Evolutionary conservation across 2,329 filamentous ascomycete species (phyloP), one percentile per base, ranked within the genome.

Genomic region (Nemania diffusa): DNA sequence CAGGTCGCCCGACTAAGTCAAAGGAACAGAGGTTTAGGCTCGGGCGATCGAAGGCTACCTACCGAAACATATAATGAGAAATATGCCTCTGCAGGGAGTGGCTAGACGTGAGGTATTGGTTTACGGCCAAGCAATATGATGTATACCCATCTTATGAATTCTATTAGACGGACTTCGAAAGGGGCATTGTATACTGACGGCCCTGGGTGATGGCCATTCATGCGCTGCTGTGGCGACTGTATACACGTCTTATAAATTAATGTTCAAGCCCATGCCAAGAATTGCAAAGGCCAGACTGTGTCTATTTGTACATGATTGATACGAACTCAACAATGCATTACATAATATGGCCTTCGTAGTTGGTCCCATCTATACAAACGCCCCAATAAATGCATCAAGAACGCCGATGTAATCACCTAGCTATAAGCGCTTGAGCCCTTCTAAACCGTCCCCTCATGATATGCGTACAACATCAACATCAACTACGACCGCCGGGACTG

Each of bases 351-450:
- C 55, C 4, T 48, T 15, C 40, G 26, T 37, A 34, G n/a, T n/a
- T n/a, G n/a, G 40, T 56, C 50, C 46, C 57, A 17, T 68, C 66
- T 68, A 68, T 68, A 56, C 62, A 62, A 64, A 65, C 62, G 58
- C 66, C 57, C 57, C 62, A 57, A 37, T 57, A 52, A 57, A 64
- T 67, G 60, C 60, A 67, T 40, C 60, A 61, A 46, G 22, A 64
- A 64, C 65, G 65, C 61, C 65, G 26, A 29, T n/a, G n/a, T n/a
- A 57, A 55, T 53, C 46, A 52, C 34, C 57, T 44, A 11, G 5
- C 42, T 32, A 37, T 15, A 20, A 27, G 26, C 22, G 44, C 51
- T 57, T 34, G 20, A 46, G 34, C 22, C 34, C 15, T 65, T 57
- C 53, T 37, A 61, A 56, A 42, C 58, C 58, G 17, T 37, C 57